Conservation (phyloP, 1,284 basidiomycete species). For the Puccinia coronata region DNA sequence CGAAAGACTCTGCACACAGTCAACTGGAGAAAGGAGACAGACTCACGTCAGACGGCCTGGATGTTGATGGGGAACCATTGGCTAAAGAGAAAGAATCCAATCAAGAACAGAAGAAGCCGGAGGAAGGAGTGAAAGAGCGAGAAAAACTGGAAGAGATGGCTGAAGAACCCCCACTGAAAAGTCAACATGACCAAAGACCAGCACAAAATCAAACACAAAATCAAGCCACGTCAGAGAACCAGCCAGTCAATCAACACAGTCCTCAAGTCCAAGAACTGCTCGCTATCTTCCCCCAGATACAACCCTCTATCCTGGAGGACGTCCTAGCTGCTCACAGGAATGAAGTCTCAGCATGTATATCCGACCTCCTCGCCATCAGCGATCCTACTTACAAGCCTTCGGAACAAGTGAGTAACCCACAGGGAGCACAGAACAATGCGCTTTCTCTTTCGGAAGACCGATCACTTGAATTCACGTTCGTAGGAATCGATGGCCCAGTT, state of each 20-base stretch:
- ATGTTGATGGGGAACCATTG: background rate
- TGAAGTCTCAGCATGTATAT: conserved; percentile 28
- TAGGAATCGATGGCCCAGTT: conserved; percentile 21
- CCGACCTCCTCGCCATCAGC: conserved; percentile 42
- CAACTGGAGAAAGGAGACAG: background rate
- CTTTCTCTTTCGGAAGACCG: background rate
- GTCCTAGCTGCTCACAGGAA: conserved; percentile 35
- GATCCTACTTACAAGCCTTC: conserved; percentile 44
- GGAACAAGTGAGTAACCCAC: conserved; percentile 18
- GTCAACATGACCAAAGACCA: background rate
- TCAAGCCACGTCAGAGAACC: background rate
- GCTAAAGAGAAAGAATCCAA: background rate
- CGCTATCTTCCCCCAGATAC: conserved; percentile 46
- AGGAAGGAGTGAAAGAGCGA: too few relatives aligned
- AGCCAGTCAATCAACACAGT: conserved; percentile 8
- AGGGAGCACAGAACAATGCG: background rate
- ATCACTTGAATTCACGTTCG: background rate
- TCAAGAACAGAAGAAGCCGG: background rate
- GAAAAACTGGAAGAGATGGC: background rate
- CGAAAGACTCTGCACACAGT: background rate
- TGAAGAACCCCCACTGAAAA: background rate
- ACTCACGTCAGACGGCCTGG: background rate
- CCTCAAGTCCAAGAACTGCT: conserved; percentile 34
- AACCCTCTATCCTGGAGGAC: conserved; percentile 38
- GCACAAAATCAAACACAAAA: background rate